Base-by-base conservation (phyloP, 768 basidiomycete genomes). In the Sarcodon sp. region DNA sequence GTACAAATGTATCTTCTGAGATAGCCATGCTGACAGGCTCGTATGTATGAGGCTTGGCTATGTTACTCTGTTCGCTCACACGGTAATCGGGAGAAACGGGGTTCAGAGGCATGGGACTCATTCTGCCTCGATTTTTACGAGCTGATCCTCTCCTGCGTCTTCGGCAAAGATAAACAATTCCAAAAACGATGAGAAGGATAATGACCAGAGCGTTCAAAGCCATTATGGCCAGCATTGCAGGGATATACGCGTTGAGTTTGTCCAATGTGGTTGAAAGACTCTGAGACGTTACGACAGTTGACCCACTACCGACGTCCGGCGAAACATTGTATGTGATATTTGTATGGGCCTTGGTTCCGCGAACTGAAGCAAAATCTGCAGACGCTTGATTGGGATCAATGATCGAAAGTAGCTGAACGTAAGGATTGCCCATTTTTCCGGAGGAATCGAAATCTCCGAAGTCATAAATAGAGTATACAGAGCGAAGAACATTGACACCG, bases 401-500 rank as follows among this genome's bases (percentile, higher is more conserved):
- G 46, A 87, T 69, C 11, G 84, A 66, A 51, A 87, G 69, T 35
- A 91, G 64, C 62, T 81, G 80, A 65, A 91, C 73, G 60, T 84
- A 87, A 4, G 88, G 88, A 58, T 80, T 63, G 36, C 84, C 86
- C 78, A 80, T 80, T 12, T 71, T 62, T 35, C 78, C 80, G 4
- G 71, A 66, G 10, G 70, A 60, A 57, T 80, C 75, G 54, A 77
- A 87, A 64, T 90, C 84, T 18, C 87, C 87, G 58, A 83, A 91
- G 62, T 89, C 83, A 61, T 88, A 91, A 48, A 91, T 65, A 7
- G 84, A 75, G 62, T 90, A 90, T 35, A 89, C 66, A 12, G 85
- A 84, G 50, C 88, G 86, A 50, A 91, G 71, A 59, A 87, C 73
- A 56, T 86, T 89, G 63, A 85, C 87, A 16, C 88, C 88, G 47